Percentiles rank a stretch among this genome's conserved stretches.
Conservation (phyloP, 352 stramenopile species). For the Pythium coloratum region DNA sequence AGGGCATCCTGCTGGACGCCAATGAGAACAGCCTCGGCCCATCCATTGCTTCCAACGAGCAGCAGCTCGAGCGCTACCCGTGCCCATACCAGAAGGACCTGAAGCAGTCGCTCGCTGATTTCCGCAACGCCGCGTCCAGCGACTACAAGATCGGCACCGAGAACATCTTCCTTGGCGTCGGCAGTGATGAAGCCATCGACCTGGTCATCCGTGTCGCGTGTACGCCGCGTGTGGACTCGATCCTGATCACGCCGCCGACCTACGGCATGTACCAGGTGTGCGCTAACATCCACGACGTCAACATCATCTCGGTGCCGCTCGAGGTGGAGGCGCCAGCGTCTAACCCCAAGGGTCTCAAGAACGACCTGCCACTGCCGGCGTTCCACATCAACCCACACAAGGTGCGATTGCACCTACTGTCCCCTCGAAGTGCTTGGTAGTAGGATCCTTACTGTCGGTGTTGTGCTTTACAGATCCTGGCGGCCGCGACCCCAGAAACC, state of each 20-base stretch:
- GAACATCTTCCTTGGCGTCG: slow-evolving; percentile 98
- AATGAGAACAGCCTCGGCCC: slow-evolving; percentile 98
- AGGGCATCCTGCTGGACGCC: slow-evolving; percentile 95
- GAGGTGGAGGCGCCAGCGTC: slow-evolving; percentile 57
- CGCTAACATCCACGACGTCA: slow-evolving; percentile 97
- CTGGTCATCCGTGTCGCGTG: slow-evolving; percentile 98
- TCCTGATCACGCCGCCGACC: slow-evolving; percentile 96
- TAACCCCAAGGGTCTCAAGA: slow-evolving; percentile 70
- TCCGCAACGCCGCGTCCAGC: slow-evolving; percentile 50
- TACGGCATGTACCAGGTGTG: slow-evolving; percentile 99
- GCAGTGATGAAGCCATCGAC: slow-evolving; percentile 98
- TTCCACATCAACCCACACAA: slow-evolving; percentile 84
- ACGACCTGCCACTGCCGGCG: slow-evolving; percentile 48
- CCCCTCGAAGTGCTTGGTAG: not conserved
- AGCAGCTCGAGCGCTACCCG: slow-evolving; percentile 94
- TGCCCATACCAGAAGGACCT: slow-evolving; percentile 93
- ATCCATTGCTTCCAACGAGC: slow-evolving; percentile 73
- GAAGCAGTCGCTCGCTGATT: slow-evolving; percentile 91
- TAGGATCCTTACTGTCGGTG: not conserved
- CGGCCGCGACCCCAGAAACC: slow-evolving; percentile 82
- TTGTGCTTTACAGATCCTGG: slow-evolving; percentile 74
- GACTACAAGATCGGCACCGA: slow-evolving; percentile 70
- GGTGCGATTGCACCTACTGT: slow-evolving; percentile 25
- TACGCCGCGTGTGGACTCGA: slow-evolving; percentile 90
- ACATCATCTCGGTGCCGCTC: slow-evolving; percentile 92